Conservation (phyloP, 306 rosid species). For the Cicer pinnatifidum region DNA sequence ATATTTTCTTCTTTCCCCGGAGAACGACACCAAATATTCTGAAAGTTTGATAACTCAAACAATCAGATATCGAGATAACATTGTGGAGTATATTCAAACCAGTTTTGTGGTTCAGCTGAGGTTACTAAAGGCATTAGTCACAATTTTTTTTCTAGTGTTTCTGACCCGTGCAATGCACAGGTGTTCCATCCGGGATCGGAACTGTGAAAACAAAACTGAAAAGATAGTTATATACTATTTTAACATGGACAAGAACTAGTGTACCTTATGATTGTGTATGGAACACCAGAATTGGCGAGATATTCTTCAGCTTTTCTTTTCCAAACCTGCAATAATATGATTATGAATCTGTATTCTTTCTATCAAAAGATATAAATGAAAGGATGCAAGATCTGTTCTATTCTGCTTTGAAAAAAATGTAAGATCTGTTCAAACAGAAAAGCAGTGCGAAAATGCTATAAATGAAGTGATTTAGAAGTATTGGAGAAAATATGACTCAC, state of each 20-base stretch:
- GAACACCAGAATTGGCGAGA: conserved; percentile 85
- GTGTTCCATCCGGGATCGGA: not conserved
- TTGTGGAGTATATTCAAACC: not conserved
- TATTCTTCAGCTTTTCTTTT: conserved; percentile 97
- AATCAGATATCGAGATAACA: not conserved
- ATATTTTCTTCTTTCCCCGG: not conserved
- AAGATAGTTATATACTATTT: not conserved
- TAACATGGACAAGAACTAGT: not conserved
- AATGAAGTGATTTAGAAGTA: conserved; percentile 18
- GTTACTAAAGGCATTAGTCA: not conserved
- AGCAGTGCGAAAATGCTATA: not conserved
- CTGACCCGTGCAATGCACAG: not conserved
- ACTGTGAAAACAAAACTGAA: not conserved
- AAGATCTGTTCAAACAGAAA: conserved; percentile 3
- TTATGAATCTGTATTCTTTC: not conserved
- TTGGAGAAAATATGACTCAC: conserved; percentile 54
- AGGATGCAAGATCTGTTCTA: too few species aligned
- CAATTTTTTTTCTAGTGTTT: not conserved
- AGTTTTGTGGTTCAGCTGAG: not conserved
- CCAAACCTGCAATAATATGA: conserved; percentile 67
- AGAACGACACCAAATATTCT: not conserved
- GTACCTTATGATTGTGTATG: conserved; percentile 93
- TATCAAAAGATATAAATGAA: not conserved
- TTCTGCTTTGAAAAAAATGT: not conserved
- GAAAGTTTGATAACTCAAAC: not conserved